phyloP scores from a whole-genome alignment of 352 stramenopile genomes.

The Thraustotheca clavata region DNA sequence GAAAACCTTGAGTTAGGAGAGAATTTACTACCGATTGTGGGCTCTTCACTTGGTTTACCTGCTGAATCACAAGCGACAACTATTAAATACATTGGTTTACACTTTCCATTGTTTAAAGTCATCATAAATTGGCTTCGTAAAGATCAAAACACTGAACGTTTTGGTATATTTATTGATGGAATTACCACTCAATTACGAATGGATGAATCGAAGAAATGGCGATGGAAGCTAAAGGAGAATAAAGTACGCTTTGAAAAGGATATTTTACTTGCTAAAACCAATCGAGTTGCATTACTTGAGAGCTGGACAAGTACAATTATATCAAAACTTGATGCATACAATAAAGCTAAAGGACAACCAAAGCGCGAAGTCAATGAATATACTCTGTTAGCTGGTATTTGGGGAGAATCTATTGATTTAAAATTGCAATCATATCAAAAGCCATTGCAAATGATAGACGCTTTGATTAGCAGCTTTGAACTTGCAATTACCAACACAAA shows the following conservation, averaged over 20 bases:
- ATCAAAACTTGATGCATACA: slow-evolving; percentile 58
- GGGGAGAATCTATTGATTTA: background rate
- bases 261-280: slow-evolving; percentile 41
- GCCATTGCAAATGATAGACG: background rate
- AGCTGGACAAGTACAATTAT: slow-evolving; percentile 44
- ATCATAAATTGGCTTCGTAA: slow-evolving; percentile 14
- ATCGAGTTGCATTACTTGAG: slow-evolving; percentile 41
- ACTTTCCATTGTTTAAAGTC: slow-evolving; percentile 43
- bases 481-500: background rate
- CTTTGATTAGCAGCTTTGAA: background rate
- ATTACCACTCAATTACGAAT: slow-evolving; percentile 47
- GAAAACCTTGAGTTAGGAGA: slow-evolving; percentile 41
- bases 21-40: slow-evolving; percentile 37
- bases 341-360: slow-evolving; percentile 17
- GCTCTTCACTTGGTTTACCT: slow-evolving; percentile 48
- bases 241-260: slow-evolving; percentile 39
- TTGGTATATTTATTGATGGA: slow-evolving; percentile 39
- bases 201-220: slow-evolving; percentile 66
- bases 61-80: slow-evolving; percentile 54
- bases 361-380: slow-evolving; percentile 20
- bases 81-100: slow-evolving; percentile 41
- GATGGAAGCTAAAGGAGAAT: slow-evolving; percentile 64
- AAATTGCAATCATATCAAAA: background rate
- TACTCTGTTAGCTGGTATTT: background rate
- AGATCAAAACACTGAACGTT: slow-evolving; percentile 30